A percentile compares a stretch with the other conserved stretches of the same genome.
These are phyloP conservation scores for Rhodosporidiobolus sp. DNA, from an alignment of 768 basidiomycete species.

Conservation along the genomic window DNA sequence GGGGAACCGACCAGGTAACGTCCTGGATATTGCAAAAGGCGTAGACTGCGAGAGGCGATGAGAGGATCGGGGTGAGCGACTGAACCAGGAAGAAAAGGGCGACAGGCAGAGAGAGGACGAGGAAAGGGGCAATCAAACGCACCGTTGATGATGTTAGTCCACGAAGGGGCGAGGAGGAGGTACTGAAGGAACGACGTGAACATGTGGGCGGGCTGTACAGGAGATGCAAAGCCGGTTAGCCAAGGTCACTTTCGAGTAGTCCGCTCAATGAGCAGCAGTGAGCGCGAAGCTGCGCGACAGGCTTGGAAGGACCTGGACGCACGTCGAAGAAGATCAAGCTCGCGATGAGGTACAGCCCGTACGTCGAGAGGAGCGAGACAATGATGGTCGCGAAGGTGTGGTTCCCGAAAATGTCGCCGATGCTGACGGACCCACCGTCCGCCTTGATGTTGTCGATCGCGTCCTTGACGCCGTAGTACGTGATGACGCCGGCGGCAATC, in stretches of 20 bases:
- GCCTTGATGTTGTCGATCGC: conserved; percentile 56
- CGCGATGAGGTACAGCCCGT: conserved; percentile 80
- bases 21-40: neutral
- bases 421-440: conserved; percentile 52
- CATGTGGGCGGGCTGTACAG: conserved; percentile 97
- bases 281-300: no score
- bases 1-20: neutral
- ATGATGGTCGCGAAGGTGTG: conserved; percentile 67
- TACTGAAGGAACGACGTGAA: conserved; percentile 94
- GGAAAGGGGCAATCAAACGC: conserved; percentile 34
- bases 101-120: neutral
- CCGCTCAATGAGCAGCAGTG: no score
- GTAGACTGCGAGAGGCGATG: neutral
- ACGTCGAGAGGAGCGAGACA: conserved; percentile 76
- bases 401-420: conserved; percentile 70
- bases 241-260: no score
- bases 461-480: conserved; percentile 71
- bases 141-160: conserved; percentile 71
- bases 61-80: neutral
- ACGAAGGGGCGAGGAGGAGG: conserved; percentile 84
- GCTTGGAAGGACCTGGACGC: neutral
- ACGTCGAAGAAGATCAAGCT: conserved; percentile 76
- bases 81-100: no score
- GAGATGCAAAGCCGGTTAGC: no score
- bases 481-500: conserved; percentile 75